A percentile compares a stretch with the other conserved stretches of the same genome.
phyloP scores from a whole-genome alignment of 2,329 filamentous ascomycete species.

The Dactylellina drechsleri region DNA sequence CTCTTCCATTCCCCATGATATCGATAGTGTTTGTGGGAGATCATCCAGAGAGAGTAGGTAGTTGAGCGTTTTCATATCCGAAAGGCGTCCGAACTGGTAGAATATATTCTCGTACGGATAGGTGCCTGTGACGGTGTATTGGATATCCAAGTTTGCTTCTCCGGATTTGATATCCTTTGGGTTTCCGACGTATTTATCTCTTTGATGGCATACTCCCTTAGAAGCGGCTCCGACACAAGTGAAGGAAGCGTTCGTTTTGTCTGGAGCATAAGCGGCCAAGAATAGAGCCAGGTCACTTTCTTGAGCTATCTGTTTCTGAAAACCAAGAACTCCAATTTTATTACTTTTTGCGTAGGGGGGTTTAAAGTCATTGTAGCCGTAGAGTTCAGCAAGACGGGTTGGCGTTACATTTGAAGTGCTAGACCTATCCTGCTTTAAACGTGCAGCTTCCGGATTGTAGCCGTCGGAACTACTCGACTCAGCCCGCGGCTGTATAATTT shows the following conservation, averaged over 20 bases:
- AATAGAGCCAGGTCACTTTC: slow-evolving; percentile 63
- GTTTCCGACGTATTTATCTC: slow-evolving; percentile 63
- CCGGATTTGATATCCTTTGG: slow-evolving; percentile 60
- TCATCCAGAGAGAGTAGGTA: slow-evolving; percentile 65
- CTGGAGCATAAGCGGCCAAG: slow-evolving; percentile 64
- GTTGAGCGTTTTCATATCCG: slow-evolving; percentile 65
- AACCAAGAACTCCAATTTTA: slow-evolving; percentile 57
- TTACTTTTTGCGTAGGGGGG: slow-evolving; percentile 33
- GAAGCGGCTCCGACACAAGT: slow-evolving; percentile 58
- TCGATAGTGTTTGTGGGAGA: slow-evolving; percentile 69
- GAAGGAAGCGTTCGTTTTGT: slow-evolving; percentile 62
- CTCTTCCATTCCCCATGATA: slow-evolving; percentile 71
- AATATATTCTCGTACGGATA: slow-evolving; percentile 9
- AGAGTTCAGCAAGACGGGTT: slow-evolving; percentile 60
- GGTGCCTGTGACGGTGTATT: slow-evolving; percentile 67
- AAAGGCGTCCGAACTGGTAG: slow-evolving; percentile 1
- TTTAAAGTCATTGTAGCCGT: slow-evolving; percentile 58
- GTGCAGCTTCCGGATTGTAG: background rate
- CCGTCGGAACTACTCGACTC: background rate
- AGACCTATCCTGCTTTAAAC: slow-evolving; percentile 11
- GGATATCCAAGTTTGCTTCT: slow-evolving; percentile 71
- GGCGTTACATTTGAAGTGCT: slow-evolving; percentile 60
- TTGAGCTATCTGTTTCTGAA: slow-evolving; percentile 58
- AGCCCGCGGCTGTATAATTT: background rate
- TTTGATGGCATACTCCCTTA: slow-evolving; percentile 60